Conservation (phyloP, 2,329 filamentous ascomycete genomes). For the Fusarium paranaense region DNA sequence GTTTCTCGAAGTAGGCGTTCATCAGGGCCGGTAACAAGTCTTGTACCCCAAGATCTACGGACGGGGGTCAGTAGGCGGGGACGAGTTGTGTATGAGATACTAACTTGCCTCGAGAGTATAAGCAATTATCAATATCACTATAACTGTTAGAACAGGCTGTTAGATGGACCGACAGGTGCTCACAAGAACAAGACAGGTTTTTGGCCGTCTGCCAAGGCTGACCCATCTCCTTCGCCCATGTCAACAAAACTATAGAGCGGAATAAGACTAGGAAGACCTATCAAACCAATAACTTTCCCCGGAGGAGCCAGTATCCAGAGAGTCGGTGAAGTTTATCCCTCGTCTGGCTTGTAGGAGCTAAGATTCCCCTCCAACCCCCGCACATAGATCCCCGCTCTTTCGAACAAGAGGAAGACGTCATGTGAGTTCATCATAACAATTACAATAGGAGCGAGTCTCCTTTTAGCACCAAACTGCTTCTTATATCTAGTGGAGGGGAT, state of each 20-base stretch:
- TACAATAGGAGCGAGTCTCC: background rate
- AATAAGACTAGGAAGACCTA: fast-evolving
- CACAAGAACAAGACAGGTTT: constrained; percentile 59
- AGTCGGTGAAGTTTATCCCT: background rate
- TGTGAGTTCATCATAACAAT: background rate
- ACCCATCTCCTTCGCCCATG: background rate
- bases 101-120: constrained; percentile 83
- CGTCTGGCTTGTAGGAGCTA: background rate
- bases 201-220: background rate
- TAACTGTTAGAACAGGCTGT: constrained; percentile 33
- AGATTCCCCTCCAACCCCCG: background rate
- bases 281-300: background rate
- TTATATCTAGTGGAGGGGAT: background rate
- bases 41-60: constrained; percentile 65
- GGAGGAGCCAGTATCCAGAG: background rate
- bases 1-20: constrained; percentile 69
- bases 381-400: background rate
- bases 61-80: background rate
- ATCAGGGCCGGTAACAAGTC: constrained; percentile 90
- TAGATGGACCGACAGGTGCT: fast-evolving
- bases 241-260: background rate
- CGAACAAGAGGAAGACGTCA: background rate
- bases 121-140: constrained; percentile 98
- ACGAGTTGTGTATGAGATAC: fast-evolving
- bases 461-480: background rate